phyloP scores from a whole-genome alignment of 2,329 filamentous ascomycete species.

The Fusarium kyushuense region DNA sequence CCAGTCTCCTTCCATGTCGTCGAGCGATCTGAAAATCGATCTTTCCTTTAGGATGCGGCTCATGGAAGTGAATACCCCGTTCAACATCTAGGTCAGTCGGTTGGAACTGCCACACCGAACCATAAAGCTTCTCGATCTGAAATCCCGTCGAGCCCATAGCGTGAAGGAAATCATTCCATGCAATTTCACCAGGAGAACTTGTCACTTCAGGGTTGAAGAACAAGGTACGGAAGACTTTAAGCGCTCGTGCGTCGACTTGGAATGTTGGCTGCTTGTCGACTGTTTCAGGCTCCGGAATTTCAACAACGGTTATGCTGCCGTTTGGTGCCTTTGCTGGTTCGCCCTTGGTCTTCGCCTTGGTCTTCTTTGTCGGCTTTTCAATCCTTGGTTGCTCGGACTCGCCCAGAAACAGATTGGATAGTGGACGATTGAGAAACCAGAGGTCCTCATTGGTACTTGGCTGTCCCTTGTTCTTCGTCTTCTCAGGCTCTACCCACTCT shows the following conservation, averaged over 20 bases:
- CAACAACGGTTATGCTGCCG: rapidly evolving
- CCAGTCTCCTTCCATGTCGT: slow-evolving; percentile 2
- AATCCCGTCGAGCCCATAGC: not conserved
- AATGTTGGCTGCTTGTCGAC: not conserved
- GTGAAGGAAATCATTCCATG: not conserved
- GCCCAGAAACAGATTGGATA: not conserved
- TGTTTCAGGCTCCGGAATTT: not conserved
- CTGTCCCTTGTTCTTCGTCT: not conserved
- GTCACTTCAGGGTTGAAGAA: slow-evolving; percentile 14
- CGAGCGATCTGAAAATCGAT: slow-evolving; percentile 1
- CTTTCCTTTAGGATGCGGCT: not conserved
- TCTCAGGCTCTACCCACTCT: not conserved
- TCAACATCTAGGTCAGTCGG: not conserved
- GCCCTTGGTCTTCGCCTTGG: not conserved
- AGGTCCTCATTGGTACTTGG: not conserved
- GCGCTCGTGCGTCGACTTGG: not conserved
- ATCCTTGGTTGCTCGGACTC: not conserved
- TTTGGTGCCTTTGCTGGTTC: not conserved
- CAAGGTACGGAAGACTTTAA: not conserved
- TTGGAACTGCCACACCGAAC: slow-evolving; percentile 7
- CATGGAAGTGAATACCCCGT: slow-evolving; percentile 3
- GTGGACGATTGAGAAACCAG: not conserved
- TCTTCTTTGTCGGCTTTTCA: not conserved
- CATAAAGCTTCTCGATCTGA: slow-evolving; percentile 3
- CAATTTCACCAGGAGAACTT: not conserved